Evolutionary conservation across 169 alveolate genomes (phyloP).

Genomic region (Cryptosporidium viatorum): DNA sequence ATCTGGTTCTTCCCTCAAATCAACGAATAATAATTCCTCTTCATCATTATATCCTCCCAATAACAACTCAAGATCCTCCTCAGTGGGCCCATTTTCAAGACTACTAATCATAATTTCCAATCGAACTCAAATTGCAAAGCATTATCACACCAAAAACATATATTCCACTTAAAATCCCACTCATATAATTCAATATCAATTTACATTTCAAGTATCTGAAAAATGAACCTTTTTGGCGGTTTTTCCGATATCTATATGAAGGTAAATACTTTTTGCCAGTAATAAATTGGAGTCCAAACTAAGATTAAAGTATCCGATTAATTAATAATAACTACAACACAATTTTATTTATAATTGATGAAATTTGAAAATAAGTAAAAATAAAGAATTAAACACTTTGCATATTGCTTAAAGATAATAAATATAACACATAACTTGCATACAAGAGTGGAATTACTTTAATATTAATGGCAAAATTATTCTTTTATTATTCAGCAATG

Average conservation of each 20-base stretch:
- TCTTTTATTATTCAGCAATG: constrained; percentile 73
- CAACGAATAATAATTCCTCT: not conserved
- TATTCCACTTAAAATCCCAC: not conserved
- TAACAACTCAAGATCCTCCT: constrained; percentile 48
- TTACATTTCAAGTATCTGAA: constrained; percentile 3
- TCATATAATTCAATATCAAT: not conserved
- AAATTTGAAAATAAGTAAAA: not conserved
- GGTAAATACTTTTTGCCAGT: not conserved
- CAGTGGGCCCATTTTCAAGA: constrained; percentile 63
- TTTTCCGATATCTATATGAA: not conserved
- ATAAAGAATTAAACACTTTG: not conserved
- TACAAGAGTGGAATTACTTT: not conserved
- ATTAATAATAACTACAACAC: not conserved
- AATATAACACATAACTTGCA: not conserved
- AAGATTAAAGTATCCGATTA: not conserved
- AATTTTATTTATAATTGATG: not conserved
- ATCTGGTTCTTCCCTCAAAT: constrained; percentile 27
- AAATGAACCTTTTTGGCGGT: constrained; percentile 13
- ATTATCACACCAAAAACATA: not conserved
- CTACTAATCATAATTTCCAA: constrained; percentile 21
- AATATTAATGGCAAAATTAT: constrained; percentile 34
- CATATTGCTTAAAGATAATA: not conserved
- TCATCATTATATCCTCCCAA: not conserved
- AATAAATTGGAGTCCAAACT: not conserved
- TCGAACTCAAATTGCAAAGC: not conserved